phyloP scores from a whole-genome alignment of 2,329 filamentous ascomycete species.

The Amylocarpus encephaloides region DNA sequence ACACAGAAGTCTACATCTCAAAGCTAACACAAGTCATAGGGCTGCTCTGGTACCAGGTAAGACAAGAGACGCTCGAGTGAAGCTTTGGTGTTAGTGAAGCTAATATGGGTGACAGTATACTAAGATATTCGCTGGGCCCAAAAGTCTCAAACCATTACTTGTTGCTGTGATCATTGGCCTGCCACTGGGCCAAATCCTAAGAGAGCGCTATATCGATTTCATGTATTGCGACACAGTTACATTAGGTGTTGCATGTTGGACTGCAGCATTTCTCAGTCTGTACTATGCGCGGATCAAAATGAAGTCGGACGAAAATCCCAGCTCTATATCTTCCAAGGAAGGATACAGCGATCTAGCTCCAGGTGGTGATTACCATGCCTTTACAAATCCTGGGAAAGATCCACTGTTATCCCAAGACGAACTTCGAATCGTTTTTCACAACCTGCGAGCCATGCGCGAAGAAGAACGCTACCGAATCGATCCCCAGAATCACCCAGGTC shows the following conservation, averaged over 20 bases:
- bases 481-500: constrained; percentile 39
- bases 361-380: constrained; percentile 17
- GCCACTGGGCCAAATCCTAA: constrained; percentile 40
- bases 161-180: constrained; percentile 41
- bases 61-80: background rate
- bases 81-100: constrained; percentile 34
- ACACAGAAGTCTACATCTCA: background rate
- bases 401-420: constrained; percentile 44
- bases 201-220: constrained; percentile 34
- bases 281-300: constrained; percentile 43
- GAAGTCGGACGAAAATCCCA: constrained; percentile 34
- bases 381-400: constrained; percentile 30
- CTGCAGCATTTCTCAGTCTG: constrained; percentile 43
- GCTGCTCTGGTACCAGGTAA: constrained; percentile 41
- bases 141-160: constrained; percentile 43
- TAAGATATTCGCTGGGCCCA: constrained; percentile 45
- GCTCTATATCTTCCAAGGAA: background rate
- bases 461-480: constrained; percentile 38
- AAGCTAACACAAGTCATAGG: background rate
- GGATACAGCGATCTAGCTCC: constrained; percentile 9
- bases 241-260: constrained; percentile 44
- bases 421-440: constrained; percentile 41
- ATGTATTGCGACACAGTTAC: constrained; percentile 41
- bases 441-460: constrained; percentile 35
- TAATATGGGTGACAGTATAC: constrained; percentile 42